Evolutionary conservation across 352 stramenopile species (phyloP), one percentile per base, ranked within the genome.

Genomic region (Phytophthora melonis): DNA sequence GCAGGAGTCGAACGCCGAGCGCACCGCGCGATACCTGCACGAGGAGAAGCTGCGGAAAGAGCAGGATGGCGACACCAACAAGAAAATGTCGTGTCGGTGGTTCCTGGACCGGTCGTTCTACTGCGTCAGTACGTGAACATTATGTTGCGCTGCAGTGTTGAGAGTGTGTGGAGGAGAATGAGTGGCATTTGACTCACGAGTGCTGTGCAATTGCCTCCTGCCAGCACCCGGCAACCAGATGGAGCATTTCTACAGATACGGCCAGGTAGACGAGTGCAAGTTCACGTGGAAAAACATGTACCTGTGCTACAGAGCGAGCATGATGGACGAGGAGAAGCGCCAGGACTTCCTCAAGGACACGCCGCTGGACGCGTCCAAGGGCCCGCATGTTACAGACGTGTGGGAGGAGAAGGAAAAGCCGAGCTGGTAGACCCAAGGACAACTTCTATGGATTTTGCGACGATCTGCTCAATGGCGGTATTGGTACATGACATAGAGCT

Each of bases 271-370:
- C 55, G 82, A 92, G 71, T 96, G 89, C 82, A 89, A 90, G n/a
- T 86, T 75, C 49, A 94, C 83, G 54, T 94, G 86, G 87, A 81
- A 72, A 50, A 93, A 93, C 74, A 93, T 94, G 85, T 93, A 87
- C 65, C 74, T 92, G 55, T 96, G 89, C 70, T 89, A 93, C 39
- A 85, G 89, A 43, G 72, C 83, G 23, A 94, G 83, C 70, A 82
- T 94, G 58, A 96, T 96, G 89, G 82, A 91, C 58, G 81, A 90
- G 61, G 79, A 89, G 55, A 92, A 92, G 73, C 79, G 83, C 50
- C 57, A 93, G 74, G 70, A 85, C 49, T 96, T 90, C 66, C 71
- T 96, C 43, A 89, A 87, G 72, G 79, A 77, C 49, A 94, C 87
- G 27, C 74, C 87, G 5, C 68, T 96, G 54, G 87, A 94, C 49